Percentiles rank a stretch among this genome's conserved stretches.
phyloP scores from a whole-genome alignment of 2,329 filamentous ascomycete species.

The Orbilia javanica region DNA sequence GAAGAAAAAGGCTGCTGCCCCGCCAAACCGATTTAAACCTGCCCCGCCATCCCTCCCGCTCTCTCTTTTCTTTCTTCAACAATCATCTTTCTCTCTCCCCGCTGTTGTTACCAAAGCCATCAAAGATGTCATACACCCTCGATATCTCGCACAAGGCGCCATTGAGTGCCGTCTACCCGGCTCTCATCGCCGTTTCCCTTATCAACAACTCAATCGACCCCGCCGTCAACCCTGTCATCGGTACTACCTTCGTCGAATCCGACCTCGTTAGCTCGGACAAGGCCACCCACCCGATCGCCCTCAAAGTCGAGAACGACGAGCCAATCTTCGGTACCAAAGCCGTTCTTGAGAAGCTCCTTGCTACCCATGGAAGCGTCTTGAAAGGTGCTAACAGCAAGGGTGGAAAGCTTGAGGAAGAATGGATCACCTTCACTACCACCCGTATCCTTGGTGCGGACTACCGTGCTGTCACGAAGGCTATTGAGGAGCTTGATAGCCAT shows the following conservation, averaged over 20 bases:
- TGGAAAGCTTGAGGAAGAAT: constrained; percentile 67
- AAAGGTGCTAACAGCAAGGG: constrained; percentile 57
- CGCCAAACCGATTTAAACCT: constrained; percentile 31
- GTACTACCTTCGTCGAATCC: constrained; percentile 60
- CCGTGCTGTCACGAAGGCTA: constrained; percentile 80
- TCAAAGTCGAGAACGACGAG: constrained; percentile 62
- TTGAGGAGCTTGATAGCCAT: constrained; percentile 85
- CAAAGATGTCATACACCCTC: constrained; percentile 51
- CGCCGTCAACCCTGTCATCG: constrained; percentile 57
- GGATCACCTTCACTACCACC: constrained; percentile 70
- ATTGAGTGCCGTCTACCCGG: constrained; percentile 60
- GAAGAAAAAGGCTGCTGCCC: too few species aligned
- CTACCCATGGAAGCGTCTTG: constrained; percentile 58
- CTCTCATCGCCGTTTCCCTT: constrained; percentile 60
- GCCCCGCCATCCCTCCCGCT: constrained; percentile 35
- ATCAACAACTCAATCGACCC: constrained; percentile 59
- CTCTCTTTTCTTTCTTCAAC: constrained; percentile 15
- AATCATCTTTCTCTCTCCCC: constrained; percentile 11
- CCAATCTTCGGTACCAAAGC: constrained; percentile 60
- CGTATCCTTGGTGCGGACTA: constrained; percentile 75
- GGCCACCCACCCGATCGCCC: constrained; percentile 58
- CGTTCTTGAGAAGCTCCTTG: constrained; percentile 61
- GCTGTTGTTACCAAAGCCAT: not conserved
- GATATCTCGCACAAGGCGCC: constrained; percentile 56
- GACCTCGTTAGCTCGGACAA: constrained; percentile 61